These are phyloP conservation scores for Trypanosoma caninum DNA, from an alignment of 208 protist genomes.

Conservation along the genomic window DNA sequence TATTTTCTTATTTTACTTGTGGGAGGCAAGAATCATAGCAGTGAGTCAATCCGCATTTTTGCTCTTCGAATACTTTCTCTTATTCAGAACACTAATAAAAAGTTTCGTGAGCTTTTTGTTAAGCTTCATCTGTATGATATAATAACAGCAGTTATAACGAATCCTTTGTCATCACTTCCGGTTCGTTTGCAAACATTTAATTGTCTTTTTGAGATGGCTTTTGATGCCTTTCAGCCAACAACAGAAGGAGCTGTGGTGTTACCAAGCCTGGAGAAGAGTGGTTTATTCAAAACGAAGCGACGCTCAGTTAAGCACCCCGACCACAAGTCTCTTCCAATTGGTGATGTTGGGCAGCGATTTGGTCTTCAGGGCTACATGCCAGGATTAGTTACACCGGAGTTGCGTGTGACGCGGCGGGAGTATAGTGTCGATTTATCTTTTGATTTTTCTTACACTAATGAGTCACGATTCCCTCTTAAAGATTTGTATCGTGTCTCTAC, in stretches of 20 bases:
- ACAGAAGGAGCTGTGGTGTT: conserved; percentile 21
- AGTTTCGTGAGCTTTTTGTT: conserved; percentile 52
- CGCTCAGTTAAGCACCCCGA: conserved; percentile 28
- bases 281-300: conserved; percentile 15
- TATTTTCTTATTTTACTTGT: conserved; percentile 66
- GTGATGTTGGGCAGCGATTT: background rate
- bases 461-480: conserved; percentile 34
- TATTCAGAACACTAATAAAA: conserved; percentile 58
- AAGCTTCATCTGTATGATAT: conserved; percentile 68
- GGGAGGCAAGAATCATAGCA: conserved; percentile 66
- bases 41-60: conserved; percentile 76
- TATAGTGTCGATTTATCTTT: conserved; percentile 76
- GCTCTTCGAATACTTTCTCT: conserved; percentile 78
- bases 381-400: conserved; percentile 28
- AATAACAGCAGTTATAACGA: conserved; percentile 55
- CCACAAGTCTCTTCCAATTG: background rate
- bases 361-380: conserved; percentile 40
- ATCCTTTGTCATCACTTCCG: conserved; percentile 33
- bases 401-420: conserved; percentile 48
- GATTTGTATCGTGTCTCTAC: conserved; percentile 20
- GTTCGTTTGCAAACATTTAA: conserved; percentile 67
- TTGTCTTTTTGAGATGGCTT: conserved; percentile 79
- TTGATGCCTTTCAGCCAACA: conserved; percentile 60
- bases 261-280: conserved; percentile 9
- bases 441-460: conserved; percentile 43